Evolutionary conservation across 306 rosid species (phyloP).

Genomic region (Lathyrus tuberosus): DNA sequence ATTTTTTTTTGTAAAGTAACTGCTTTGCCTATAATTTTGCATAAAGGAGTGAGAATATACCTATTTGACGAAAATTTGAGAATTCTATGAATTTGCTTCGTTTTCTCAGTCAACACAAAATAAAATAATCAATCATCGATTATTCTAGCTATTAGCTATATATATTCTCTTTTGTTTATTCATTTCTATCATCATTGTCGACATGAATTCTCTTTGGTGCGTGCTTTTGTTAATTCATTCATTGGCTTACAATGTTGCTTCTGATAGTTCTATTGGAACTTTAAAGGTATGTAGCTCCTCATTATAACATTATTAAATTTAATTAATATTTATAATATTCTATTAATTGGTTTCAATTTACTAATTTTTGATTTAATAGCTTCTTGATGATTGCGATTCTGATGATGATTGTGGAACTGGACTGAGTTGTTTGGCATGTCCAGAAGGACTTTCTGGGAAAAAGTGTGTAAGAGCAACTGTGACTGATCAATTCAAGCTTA

Average conservation of each 20-base stretch:
- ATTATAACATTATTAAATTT: not conserved
- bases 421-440: slow-evolving; percentile 63
- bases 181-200: not conserved
- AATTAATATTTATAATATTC: not conserved
- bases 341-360: not conserved
- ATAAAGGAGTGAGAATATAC: slow-evolving; percentile 9
- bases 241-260: slow-evolving; percentile 33
- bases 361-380: slow-evolving; percentile 37
- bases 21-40: slow-evolving; percentile 1
- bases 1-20: not conserved
- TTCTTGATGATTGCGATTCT: slow-evolving; percentile 64
- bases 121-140: not conserved
- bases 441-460: slow-evolving; percentile 46
- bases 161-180: not conserved
- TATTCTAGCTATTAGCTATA: not conserved
- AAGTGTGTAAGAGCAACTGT: slow-evolving; percentile 73
- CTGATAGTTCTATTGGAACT: slow-evolving; percentile 62
- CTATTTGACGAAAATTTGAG: not conserved
- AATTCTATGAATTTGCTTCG: slow-evolving; percentile 28
- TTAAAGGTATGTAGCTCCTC: slow-evolving; percentile 55
- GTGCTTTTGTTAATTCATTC: slow-evolving; percentile 39
- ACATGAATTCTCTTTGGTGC: slow-evolving; percentile 48
- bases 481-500: slow-evolving; percentile 75
- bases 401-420: slow-evolving; percentile 72
- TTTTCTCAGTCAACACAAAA: slow-evolving; percentile 54